A percentile compares a stretch with the other conserved stretches of the same genome.
Evolutionary conservation across 1,139 yeast species (phyloP).

Genomic region (Scheffersomyces stambukii): DNA sequence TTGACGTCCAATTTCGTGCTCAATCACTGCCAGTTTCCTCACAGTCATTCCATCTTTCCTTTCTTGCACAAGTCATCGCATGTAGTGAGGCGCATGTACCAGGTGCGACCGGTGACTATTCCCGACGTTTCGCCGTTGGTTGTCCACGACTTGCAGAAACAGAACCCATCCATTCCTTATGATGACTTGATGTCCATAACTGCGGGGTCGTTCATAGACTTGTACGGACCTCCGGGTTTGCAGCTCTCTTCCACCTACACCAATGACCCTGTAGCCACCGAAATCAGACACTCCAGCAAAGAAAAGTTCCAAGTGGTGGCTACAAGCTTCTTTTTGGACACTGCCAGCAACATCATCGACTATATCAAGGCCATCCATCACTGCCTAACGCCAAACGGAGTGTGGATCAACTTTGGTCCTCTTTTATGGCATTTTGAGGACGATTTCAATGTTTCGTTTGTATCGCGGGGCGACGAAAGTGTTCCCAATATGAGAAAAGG

Average conservation of each 20-base stretch:
- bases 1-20: slow-evolving; percentile 61
- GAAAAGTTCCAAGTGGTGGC: slow-evolving; percentile 50
- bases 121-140: slow-evolving; percentile 50
- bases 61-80: slow-evolving; percentile 52
- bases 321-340: slow-evolving; percentile 78
- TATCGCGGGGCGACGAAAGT: slow-evolving; percentile 18
- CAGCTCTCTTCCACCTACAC: slow-evolving; percentile 4
- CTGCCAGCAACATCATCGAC: slow-evolving; percentile 68
- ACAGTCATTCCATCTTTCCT: slow-evolving; percentile 46
- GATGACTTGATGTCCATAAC: slow-evolving; percentile 67
- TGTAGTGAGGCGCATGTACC: slow-evolving; percentile 39
- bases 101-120: slow-evolving; percentile 45
- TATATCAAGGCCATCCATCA: slow-evolving; percentile 58
- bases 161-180: slow-evolving; percentile 39
- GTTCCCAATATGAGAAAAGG: slow-evolving; percentile 46
- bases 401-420: slow-evolving; percentile 87
- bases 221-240: slow-evolving; percentile 75
- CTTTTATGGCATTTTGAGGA: slow-evolving; percentile 82
- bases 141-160: slow-evolving; percentile 22
- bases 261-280: slow-evolving; percentile 21
- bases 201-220: slow-evolving; percentile 75
- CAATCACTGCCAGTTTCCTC: slow-evolving; percentile 44
- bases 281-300: slow-evolving; percentile 38
- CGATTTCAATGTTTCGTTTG: slow-evolving; percentile 27
- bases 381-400: slow-evolving; percentile 50